Conservation (phyloP, 345 rosid species). For the Sapria himalayana region DNA sequence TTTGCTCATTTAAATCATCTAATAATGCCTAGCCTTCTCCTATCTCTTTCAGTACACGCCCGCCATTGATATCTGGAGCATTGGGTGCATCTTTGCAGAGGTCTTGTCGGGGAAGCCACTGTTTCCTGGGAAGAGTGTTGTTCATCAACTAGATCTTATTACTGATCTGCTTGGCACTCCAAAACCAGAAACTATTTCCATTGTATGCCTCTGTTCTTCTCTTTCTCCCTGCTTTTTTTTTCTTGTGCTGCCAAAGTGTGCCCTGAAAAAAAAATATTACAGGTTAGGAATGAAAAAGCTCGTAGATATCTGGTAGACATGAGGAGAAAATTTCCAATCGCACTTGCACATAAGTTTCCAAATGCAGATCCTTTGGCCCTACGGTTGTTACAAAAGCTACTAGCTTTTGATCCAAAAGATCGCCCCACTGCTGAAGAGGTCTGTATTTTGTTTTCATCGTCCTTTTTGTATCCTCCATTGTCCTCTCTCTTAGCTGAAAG, state of each 20-base stretch:
- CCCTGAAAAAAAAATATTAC: too few species aligned
- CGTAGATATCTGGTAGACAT: conserved; percentile 67
- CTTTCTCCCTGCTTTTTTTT: neutral
- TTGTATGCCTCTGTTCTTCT: conserved; percentile 26
- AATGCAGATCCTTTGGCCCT: conserved; percentile 64
- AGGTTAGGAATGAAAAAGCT: conserved; percentile 95
- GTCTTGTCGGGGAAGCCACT: conserved; percentile 87
- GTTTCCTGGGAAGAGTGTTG: conserved; percentile 96
- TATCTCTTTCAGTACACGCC: conserved; percentile 69
- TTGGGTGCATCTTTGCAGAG: conserved; percentile 98
- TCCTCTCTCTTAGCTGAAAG: neutral
- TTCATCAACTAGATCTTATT: conserved; percentile 86
- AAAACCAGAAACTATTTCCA: conserved; percentile 58
- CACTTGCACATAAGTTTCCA: conserved; percentile 71
- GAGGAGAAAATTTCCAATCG: conserved; percentile 53
- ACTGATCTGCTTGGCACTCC: conserved; percentile 97
- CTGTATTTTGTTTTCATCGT: conserved; percentile 8
- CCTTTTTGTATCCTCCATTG: neutral
- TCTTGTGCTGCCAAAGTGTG: too few species aligned
- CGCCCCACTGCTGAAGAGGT: conserved; percentile 89
- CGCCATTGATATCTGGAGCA: conserved; percentile 98
- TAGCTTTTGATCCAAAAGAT: conserved; percentile 95
- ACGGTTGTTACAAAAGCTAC: conserved; percentile 50
- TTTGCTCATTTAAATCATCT: conserved; percentile 9
- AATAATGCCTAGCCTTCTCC: conserved; percentile 10